Evolutionary conservation across 345 rosid genomes (phyloP), one percentile per base, ranked within the genome.

Genomic region (Ricinus communis): DNA sequence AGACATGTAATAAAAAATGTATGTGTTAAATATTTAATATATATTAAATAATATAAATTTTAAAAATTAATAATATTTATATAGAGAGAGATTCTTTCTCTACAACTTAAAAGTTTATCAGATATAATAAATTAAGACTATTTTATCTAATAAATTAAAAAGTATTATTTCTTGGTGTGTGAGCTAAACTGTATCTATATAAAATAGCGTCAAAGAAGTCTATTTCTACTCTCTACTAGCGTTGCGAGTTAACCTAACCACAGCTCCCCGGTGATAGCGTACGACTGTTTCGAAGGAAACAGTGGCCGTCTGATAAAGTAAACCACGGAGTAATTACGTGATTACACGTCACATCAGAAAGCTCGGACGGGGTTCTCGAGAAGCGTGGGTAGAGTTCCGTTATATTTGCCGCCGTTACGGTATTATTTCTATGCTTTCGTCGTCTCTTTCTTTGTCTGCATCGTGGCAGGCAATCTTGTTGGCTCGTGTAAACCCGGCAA

Each of bases 381-480:
- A n/a, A n/a, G n/a, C n/a, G n/a, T n/a, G n/a, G n/a, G 74, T 60
- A 62, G 13, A n/a, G 46, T 30, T 61, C 67, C 76, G 68, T 66
- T 73, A 66, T 31, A 30, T 50, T 1, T 22, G 33, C 19, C 50
- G 52, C 66, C 79, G 69, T 60, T 67, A 47, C 63, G 41, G 19
- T 3, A 49, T 66, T 41, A 2, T 55, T 21, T 40, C 15, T 8
- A 19, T 5, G 13, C 38, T 21, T 45, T 65, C 30, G 56, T 69
- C 68, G 67, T 72, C 74, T 72, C 74, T 68, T 66, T 75, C 78
- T 12, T 65, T 77, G 83, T 83, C 78, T 66, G 69, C 62, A 69
- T 75, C 71, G 62, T 75, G 86, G 80, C 80, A 77, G 78, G 82
- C 86, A 83, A 52, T 22, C 59, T 71, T 74, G 74, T 70, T 74